Evolutionary conservation across 306 rosid genomes (phyloP).

Genomic region (Oxytropis ochrocephala): DNA sequence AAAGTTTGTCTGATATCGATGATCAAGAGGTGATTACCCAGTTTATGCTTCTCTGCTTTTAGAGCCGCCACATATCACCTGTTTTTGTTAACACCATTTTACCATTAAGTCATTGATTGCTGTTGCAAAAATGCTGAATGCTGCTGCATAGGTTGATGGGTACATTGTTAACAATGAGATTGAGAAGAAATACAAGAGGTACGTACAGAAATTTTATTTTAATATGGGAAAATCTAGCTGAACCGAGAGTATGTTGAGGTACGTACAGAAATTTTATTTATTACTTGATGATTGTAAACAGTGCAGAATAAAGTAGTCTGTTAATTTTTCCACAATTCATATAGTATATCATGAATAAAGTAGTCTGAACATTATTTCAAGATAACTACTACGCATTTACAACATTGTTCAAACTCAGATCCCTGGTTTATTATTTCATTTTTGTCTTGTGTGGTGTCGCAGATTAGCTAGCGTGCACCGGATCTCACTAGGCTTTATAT

Average conservation of each 20-base stretch:
- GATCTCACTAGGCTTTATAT: conserved; percentile 7
- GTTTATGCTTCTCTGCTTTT: not conserved
- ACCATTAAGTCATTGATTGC: not conserved
- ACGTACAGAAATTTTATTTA: not conserved
- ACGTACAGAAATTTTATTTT: too few species aligned
- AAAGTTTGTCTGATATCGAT: conserved; percentile 56
- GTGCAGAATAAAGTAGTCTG: not conserved
- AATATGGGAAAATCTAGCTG: conserved; percentile 53
- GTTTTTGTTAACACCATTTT: not conserved
- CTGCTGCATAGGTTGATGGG: conserved; percentile 42
- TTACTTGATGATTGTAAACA: not conserved
- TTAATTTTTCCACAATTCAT: not conserved
- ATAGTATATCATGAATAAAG: too few species aligned
- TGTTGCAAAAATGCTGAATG: not conserved
- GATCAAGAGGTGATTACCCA: conserved; percentile 42
- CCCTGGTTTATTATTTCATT: not conserved
- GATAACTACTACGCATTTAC: too few species aligned
- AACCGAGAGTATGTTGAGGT: conserved; percentile 59
- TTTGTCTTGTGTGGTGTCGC: not conserved
- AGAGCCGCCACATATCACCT: not conserved
- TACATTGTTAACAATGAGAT: conserved; percentile 48
- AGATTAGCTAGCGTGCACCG: conserved; percentile 1
- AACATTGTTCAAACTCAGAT: not conserved
- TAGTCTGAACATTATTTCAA: too few species aligned
- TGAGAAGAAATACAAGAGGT: conserved; percentile 37